These are phyloP conservation scores for Cyberlindnera euphorbiae DNA, from an alignment of 805 yeast genomes.

Conservation along the genomic window DNA sequence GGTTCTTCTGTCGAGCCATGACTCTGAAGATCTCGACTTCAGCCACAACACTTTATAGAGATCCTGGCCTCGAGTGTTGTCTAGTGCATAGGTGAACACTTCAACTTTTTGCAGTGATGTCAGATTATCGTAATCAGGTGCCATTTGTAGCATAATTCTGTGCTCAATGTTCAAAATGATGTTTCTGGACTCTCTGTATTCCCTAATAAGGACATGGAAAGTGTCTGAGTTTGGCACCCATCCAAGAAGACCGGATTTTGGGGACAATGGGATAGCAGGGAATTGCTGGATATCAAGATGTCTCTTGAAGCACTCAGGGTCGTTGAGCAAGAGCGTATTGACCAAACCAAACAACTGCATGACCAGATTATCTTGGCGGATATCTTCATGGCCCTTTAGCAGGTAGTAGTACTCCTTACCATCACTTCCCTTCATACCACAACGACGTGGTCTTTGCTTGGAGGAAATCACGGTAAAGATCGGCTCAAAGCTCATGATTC, in stretches of 20 bases:
- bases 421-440: constrained; percentile 79
- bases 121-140: constrained; percentile 87
- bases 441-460: constrained; percentile 90
- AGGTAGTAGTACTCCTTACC: constrained; percentile 83
- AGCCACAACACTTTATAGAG: constrained; percentile 93
- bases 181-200: constrained; percentile 87
- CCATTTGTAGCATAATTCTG: constrained; percentile 95
- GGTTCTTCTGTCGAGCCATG: constrained; percentile 96
- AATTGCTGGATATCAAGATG: constrained; percentile 89
- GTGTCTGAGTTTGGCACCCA: constrained; percentile 99
- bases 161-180: constrained; percentile 89
- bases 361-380: constrained; percentile 93
- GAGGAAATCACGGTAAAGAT: constrained; percentile 84
- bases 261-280: constrained; percentile 93
- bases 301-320: constrained; percentile 93
- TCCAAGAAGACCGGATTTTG: constrained; percentile 92
- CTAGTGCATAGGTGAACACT: constrained; percentile 92
- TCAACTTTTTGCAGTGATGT: constrained; percentile 91
- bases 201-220: constrained; percentile 86
- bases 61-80: constrained; percentile 95
- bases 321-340: constrained; percentile 81
- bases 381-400: constrained; percentile 95
- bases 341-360: constrained; percentile 97
- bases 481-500: constrained; percentile 75
- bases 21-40: constrained; percentile 91